Conservation (phyloP, 2,329 filamentous ascomycete species). For the Verticillium tricorpus region DNA sequence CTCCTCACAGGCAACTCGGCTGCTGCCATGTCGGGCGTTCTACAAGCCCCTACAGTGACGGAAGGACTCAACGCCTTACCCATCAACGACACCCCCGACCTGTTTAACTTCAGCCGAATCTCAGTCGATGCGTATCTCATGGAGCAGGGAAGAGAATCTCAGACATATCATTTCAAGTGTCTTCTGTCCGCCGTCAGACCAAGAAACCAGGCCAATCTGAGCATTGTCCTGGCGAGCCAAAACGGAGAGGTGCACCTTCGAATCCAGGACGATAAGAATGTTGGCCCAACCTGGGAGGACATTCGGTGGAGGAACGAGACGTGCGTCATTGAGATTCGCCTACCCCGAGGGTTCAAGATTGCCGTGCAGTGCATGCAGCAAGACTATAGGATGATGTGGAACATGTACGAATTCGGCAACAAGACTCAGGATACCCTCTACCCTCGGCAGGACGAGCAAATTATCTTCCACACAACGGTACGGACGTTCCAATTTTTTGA, state of each 20-base stretch:
- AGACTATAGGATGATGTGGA: slow-evolving; percentile 77
- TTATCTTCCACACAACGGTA: slow-evolving; percentile 65
- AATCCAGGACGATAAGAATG: slow-evolving; percentile 64
- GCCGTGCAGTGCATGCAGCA: slow-evolving; percentile 65
- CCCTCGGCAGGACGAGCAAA: slow-evolving; percentile 62
- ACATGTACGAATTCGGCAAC: slow-evolving; percentile 78
- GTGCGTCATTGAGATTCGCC: slow-evolving; percentile 60
- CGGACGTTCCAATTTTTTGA: slow-evolving; percentile 80
- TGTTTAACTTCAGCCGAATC: slow-evolving; percentile 77
- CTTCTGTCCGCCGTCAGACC: slow-evolving; percentile 71
- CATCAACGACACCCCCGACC: slow-evolving; percentile 66
- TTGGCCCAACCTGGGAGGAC: slow-evolving; percentile 74
- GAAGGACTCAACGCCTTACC: slow-evolving; percentile 67
- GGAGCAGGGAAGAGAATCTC: slow-evolving; percentile 65
- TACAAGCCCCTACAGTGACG: slow-evolving; percentile 40
- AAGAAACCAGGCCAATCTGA: slow-evolving; percentile 63
- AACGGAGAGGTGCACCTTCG: slow-evolving; percentile 70
- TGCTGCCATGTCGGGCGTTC: slow-evolving; percentile 43
- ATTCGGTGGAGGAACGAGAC: slow-evolving; percentile 71
- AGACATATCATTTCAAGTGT: slow-evolving; percentile 66
- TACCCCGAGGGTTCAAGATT: slow-evolving; percentile 73
- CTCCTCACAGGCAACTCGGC: slow-evolving; percentile 61
- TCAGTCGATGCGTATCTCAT: slow-evolving; percentile 70
- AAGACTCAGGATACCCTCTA: slow-evolving; percentile 70
- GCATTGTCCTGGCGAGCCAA: slow-evolving; percentile 74